Evolutionary conservation across 805 yeast species (phyloP), one percentile per base, ranked within the genome.

Genomic region (Starmerella khaoyaiensis): DNA sequence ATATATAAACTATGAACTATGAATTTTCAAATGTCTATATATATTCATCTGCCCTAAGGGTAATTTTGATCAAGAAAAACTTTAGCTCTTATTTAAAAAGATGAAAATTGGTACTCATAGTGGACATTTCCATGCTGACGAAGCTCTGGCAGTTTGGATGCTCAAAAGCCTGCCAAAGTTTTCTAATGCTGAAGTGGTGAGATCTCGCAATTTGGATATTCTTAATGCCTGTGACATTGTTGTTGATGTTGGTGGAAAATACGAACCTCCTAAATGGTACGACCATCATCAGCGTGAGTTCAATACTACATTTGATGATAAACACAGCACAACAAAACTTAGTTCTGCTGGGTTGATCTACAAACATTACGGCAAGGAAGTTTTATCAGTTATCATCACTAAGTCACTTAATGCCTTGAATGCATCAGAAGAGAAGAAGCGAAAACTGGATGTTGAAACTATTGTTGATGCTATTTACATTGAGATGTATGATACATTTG

Each of bases 271-370:
- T 28, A 86, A 86, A 61, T 81, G 67, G 57, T 87, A 82, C 58
- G 98, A 90, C 58, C 98, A 90, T 56, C 98, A 90, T 62, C 98
- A 90, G 64, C 72, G 96, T 46, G 97, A 79, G 15, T 90, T 90
- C 54, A 61, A 62, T 21, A 86, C 79, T 49, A 73, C 79, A 4
- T 87, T 90, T 54, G 71, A 71, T 18, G 65, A 57, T 1, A 42
- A 46, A 14, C 60, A 65, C 7, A 79, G 65, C 54, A 58, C 63
- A 42, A 90, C 97, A 35, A 86, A 83, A 58, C 68, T 90, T 47
- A 78, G 93, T 15, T 79, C 94, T 40, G 98, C 98, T 7, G 98
- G 98, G 19, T 68, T 90, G 44, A 74, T 90, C 15, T 90, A 77
- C 66, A 87, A 86, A 49, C 67, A 63, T 41, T 63, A 58, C 45